These are phyloP conservation scores for Phoma sp. DNA, from an alignment of 2,329 filamentous ascomycete genomes.

Conservation along the genomic window DNA sequence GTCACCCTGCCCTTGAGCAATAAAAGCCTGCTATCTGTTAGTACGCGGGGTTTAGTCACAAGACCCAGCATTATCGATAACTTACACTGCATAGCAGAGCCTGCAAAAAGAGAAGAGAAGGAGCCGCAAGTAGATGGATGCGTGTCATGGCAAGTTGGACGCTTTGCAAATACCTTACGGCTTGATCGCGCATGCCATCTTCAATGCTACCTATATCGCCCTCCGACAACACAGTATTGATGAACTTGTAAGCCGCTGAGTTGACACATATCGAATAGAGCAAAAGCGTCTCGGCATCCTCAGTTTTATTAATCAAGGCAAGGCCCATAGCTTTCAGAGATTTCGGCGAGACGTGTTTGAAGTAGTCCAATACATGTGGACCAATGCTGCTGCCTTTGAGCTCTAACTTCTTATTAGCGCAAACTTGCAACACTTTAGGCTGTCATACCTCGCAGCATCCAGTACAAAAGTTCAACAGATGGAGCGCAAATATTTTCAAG, in stretches of 20 bases:
- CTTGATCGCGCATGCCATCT: slow-evolving; percentile 13
- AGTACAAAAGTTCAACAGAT: slow-evolving; percentile 24
- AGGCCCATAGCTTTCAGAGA: slow-evolving; percentile 29
- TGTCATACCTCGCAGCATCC: slow-evolving; percentile 27
- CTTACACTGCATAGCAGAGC: slow-evolving; percentile 31
- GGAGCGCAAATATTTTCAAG: slow-evolving; percentile 20
- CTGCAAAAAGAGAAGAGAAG: slow-evolving; percentile 26
- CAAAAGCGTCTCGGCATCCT: slow-evolving; percentile 22
- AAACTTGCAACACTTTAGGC: not conserved
- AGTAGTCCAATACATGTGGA: slow-evolving; percentile 27
- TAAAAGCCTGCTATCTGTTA: slow-evolving; percentile 20
- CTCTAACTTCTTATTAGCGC: slow-evolving; percentile 9
- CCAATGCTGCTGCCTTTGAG: slow-evolving; percentile 25
- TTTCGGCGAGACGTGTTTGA: slow-evolving; percentile 29
- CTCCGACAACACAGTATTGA: slow-evolving; percentile 23
- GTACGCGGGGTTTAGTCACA: not conserved
- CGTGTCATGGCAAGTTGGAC: slow-evolving; percentile 25
- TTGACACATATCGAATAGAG: slow-evolving; percentile 35
- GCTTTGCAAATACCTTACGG: slow-evolving; percentile 22
- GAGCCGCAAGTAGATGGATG: slow-evolving; percentile 25
- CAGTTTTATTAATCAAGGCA: slow-evolving; percentile 23
- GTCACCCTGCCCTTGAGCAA: slow-evolving; percentile 30
- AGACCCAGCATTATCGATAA: not conserved
- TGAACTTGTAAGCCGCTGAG: slow-evolving; percentile 27
- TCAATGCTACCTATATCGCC: slow-evolving; percentile 17